Base-by-base conservation (phyloP, 2,329 filamentous ascomycete genomes). In the Aspergillus puulaauensis region DNA sequence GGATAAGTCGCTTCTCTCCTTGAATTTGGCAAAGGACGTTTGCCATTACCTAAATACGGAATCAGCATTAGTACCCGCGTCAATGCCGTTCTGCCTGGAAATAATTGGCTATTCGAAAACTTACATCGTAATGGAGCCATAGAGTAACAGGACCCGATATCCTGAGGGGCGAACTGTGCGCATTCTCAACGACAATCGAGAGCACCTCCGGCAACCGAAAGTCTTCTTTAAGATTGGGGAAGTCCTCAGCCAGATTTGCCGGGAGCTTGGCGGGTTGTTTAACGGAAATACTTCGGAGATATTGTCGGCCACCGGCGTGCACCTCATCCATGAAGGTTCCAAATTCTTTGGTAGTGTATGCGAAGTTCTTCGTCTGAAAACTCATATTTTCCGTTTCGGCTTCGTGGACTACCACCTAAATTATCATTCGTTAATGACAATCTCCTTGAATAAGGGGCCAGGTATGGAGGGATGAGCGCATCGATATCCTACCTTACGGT, bases 121-220 rank as follows among this genome's bases (percentile, higher is more conserved):
- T 68, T 60, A 89, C 87, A 75, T 96, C 90, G 77, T 95, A 96
- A 73, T 96, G 91, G 33, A 96, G 80, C 92, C 93, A 96, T 84
- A 96, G 90, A 41, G 87, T 89, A 11, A 93, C 89, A 2, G 85
- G 85, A 1, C 90, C 90, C 4, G 90, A 93, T 59, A 96, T 86
- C 19, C 91, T 83, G 23, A 96, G 75, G 0, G 92, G 87, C 3
- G 90, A 93, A 70, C 89, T 93, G 70, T 96, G 91, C 3, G 84
- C 73, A 60, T 86, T 85, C n/a, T 86, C 77, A 5, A 68, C 70
- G 4, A 90, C 85, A 35, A 82, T 76, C 0, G 73, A 72, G 9
- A 96, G 77, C 60, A 86, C 78, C 1, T 78, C 64, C 1, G 91
- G 90, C 1, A 96, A 73, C 14, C 71, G 67, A 71, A 96, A 96